phyloP scores from a whole-genome alignment of 2,329 filamentous ascomycete genomes.

The Aschersonia sp. region DNA sequence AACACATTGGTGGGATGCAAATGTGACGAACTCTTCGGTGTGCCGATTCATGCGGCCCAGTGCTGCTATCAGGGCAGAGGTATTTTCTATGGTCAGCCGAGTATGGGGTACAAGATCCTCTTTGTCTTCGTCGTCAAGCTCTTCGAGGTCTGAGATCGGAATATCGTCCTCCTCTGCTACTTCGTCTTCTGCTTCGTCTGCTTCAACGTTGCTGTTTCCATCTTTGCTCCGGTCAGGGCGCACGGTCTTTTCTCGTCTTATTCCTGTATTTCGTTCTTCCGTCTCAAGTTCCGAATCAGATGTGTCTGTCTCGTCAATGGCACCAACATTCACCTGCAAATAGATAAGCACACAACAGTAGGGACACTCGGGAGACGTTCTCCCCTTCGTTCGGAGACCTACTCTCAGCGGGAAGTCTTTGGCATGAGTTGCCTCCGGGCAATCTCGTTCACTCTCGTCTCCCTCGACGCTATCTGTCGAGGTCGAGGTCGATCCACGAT shows the following conservation, averaged over 20 bases:
- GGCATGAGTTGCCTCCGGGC: not conserved
- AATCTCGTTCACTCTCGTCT: constrained; percentile 10
- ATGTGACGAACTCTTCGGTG: constrained; percentile 51
- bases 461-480: not conserved
- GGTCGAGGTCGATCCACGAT: constrained; percentile 8
- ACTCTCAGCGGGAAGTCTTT: not conserved
- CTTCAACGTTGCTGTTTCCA: constrained; percentile 10
- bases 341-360: not conserved
- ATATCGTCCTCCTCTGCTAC: constrained; percentile 77
- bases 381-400: too few relatives aligned
- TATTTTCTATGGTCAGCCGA: constrained; percentile 95
- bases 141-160: constrained; percentile 74
- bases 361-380: not conserved
- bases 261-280: constrained; percentile 40
- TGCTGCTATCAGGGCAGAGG: constrained; percentile 64
- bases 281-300: constrained; percentile 63
- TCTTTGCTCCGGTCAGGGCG: constrained; percentile 6
- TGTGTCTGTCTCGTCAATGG: constrained; percentile 44
- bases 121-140: constrained; percentile 61
- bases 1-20: constrained; percentile 71
- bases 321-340: constrained; percentile 34
- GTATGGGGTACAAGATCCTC: constrained; percentile 83
- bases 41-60: constrained; percentile 64
- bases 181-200: constrained; percentile 18
- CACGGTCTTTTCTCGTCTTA: constrained; percentile 9